A percentile compares a stretch with the other conserved stretches of the same genome.
phyloP scores from a whole-genome alignment of 495 filamentous ascomycete genomes.

The Xylaria cubensis region DNA sequence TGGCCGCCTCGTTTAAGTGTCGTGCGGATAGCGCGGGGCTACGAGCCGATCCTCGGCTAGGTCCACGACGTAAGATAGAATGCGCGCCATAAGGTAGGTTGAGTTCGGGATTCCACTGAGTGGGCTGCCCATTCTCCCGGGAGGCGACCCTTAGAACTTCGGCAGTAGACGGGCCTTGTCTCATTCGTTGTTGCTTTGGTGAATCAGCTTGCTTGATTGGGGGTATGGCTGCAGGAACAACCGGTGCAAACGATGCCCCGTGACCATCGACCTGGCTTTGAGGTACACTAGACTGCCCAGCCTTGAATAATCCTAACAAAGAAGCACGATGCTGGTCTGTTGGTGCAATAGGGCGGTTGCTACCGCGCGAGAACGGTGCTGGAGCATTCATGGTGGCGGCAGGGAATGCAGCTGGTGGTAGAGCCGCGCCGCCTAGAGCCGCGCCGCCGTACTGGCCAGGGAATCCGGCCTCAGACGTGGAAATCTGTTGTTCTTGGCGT shows the following conservation, averaged over 20 bases:
- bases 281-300: slow-evolving; percentile 31
- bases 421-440: slow-evolving; percentile 21
- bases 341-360: slow-evolving; percentile 34
- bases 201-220: slow-evolving; percentile 25
- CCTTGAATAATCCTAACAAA: slow-evolving; percentile 59
- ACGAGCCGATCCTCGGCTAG: slow-evolving; percentile 29
- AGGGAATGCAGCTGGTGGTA: slow-evolving; percentile 23
- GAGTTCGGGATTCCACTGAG: slow-evolving; percentile 46
- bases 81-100: slow-evolving; percentile 52
- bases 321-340: slow-evolving; percentile 54
- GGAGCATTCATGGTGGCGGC: slow-evolving; percentile 22
- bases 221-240: slow-evolving; percentile 19
- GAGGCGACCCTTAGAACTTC: slow-evolving; percentile 37
- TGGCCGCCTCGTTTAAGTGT: slow-evolving; percentile 20
- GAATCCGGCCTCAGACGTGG: slow-evolving; percentile 30
- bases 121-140: slow-evolving; percentile 39
- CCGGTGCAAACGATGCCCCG: background rate
- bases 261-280: slow-evolving; percentile 33
- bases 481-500: slow-evolving; percentile 23
- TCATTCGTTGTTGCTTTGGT: slow-evolving; percentile 28
- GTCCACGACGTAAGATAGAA: slow-evolving; percentile 46
- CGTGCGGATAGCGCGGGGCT: slow-evolving; percentile 26
- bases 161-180: slow-evolving; percentile 32
- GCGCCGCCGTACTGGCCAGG: slow-evolving; percentile 32
- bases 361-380: slow-evolving; percentile 21